phyloP scores from a whole-genome alignment of 192 early-diverging fungal genomes.

The Linnemannia elongata region DNA sequence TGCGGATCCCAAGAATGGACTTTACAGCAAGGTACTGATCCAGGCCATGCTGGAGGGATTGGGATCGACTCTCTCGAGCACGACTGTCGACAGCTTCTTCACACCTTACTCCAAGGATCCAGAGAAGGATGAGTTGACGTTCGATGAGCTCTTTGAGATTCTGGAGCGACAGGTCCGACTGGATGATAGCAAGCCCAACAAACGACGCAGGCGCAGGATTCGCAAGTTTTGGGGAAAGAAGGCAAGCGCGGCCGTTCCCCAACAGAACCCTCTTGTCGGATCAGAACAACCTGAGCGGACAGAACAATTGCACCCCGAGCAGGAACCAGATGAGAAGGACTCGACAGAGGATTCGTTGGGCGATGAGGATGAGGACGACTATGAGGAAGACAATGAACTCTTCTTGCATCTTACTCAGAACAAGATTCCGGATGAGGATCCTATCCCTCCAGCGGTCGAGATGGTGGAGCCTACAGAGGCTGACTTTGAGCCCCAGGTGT shows the following conservation, averaged over 20 bases:
- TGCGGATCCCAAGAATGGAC: slow-evolving; percentile 65
- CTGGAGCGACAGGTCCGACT: slow-evolving; percentile 67
- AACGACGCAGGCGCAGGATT: slow-evolving; percentile 29
- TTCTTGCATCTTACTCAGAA: slow-evolving; percentile 39
- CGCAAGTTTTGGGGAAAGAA: slow-evolving; percentile 47
- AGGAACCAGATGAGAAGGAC: slow-evolving; percentile 8
- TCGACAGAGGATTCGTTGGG: slow-evolving; percentile 21
- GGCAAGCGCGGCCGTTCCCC: not conserved
- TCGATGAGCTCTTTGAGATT: slow-evolving; percentile 73
- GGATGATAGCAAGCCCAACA: slow-evolving; percentile 34
- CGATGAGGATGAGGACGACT: slow-evolving; percentile 32
- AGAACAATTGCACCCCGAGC: not conserved
- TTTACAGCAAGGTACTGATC: slow-evolving; percentile 63
- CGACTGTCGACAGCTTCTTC: slow-evolving; percentile 75
- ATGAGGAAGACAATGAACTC: slow-evolving; percentile 43
- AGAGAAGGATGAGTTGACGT: slow-evolving; percentile 71
- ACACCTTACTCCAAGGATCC: slow-evolving; percentile 64
- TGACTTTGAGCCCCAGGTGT: slow-evolving; percentile 40
- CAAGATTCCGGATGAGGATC: slow-evolving; percentile 13
- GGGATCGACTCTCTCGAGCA: slow-evolving; percentile 74
- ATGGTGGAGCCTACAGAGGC: slow-evolving; percentile 46
- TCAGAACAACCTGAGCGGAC: not conserved
- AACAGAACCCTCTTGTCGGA: not conserved
- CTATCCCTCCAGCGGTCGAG: slow-evolving; percentile 15
- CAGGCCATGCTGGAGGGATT: slow-evolving; percentile 81